These are phyloP conservation scores for Tricholoma terreum DNA, from an alignment of 768 basidiomycete genomes.

Conservation along the genomic window DNA sequence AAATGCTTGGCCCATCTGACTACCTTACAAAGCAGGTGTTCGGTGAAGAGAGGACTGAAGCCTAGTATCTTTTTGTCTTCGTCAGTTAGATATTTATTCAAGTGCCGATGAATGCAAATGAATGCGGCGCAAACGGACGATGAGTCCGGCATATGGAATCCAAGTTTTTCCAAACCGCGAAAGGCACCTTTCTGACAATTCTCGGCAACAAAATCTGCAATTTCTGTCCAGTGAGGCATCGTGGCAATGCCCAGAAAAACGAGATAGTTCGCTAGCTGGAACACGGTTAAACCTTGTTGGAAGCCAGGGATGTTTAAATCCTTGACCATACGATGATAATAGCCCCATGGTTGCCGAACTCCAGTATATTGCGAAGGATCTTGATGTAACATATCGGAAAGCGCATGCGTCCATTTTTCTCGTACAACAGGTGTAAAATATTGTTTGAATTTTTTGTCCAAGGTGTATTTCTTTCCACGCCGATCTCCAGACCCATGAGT, in stretches of 20 bases:
- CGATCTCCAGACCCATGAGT: no score
- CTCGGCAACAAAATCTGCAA: constrained; percentile 12
- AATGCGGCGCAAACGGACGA: constrained; percentile 9
- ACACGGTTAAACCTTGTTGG: no score
- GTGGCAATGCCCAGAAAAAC: constrained; percentile 7
- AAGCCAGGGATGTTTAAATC: no score
- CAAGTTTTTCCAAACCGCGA: constrained; percentile 6
- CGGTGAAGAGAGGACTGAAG: no score
- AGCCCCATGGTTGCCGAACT: not conserved
- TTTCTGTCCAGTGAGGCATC: not conserved
- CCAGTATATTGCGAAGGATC: constrained; percentile 5
- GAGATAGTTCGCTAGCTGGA: no score
- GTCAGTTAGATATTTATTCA: constrained; percentile 1
- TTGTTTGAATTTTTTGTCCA: constrained; percentile 6
- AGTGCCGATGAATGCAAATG: constrained; percentile 5
- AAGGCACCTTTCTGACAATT: constrained; percentile 6
- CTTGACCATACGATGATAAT: constrained; percentile 1
- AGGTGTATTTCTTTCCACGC: not conserved
- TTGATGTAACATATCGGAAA: not conserved
- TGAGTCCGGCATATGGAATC: constrained; percentile 5
- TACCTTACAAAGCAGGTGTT: no score
- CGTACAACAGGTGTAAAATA: constrained; percentile 3
- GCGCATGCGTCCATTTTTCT: not conserved
- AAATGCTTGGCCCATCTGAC: no score
- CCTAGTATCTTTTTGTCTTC: constrained; percentile 13